Evolutionary conservation across 2,329 filamentous ascomycete genomes (phyloP).

Genomic region (Calonectria multiphialidica): DNA sequence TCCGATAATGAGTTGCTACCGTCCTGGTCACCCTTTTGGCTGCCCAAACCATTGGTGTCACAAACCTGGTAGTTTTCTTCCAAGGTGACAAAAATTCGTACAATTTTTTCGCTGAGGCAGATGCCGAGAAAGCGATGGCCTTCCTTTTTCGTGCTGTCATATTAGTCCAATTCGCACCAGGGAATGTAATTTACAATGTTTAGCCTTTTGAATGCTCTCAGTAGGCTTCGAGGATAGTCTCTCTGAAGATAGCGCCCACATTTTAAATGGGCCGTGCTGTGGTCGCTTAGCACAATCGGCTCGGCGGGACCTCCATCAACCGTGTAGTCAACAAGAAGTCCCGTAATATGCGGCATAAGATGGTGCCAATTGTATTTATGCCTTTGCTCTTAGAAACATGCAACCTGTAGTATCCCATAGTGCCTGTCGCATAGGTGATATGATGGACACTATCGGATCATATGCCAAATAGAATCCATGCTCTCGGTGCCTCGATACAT

Average conservation of each 20-base stretch:
- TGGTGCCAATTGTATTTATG: constrained; percentile 7
- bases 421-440: not conserved
- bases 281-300: not conserved
- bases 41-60: not conserved
- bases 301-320: not conserved
- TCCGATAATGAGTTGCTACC: not conserved
- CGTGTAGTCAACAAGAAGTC: not conserved
- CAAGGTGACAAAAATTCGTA: not conserved
- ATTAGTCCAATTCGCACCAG: not conserved
- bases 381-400: not conserved
- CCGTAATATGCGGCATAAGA: not conserved
- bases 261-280: not conserved
- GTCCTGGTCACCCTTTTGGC: not conserved
- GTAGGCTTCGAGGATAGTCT: not conserved
- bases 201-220: not conserved
- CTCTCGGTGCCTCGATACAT: not conserved
- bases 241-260: not conserved
- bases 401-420: not conserved
- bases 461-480: not conserved
- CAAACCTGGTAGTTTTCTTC: not conserved
- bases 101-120: not conserved
- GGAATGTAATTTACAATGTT: not conserved
- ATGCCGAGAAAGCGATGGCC: not conserved
- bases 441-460: not conserved
- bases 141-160: not conserved